Conservation (phyloP, 495 filamentous ascomycete species). For the Hypoxylon fragiforme region DNA sequence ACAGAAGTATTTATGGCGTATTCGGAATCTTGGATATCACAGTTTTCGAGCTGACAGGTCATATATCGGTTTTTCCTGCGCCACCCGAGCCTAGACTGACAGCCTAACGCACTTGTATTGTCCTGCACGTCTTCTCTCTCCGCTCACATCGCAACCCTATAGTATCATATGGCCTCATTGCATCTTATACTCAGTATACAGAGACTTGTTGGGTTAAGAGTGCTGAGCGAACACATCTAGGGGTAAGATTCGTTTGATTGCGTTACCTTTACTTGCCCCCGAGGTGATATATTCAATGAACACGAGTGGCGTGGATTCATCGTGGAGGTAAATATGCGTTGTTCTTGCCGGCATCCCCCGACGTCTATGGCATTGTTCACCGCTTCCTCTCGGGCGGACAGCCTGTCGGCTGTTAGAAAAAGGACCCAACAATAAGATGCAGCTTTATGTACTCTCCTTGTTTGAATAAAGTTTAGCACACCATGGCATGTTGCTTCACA, state of each 20-base stretch:
- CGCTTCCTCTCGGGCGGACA: conserved; percentile 25
- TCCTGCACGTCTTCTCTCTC: conserved; percentile 16
- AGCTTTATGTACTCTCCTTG: conserved; percentile 19
- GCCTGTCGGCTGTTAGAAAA: conserved; percentile 28
- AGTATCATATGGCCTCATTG: no score
- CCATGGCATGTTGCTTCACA: conserved; percentile 3
- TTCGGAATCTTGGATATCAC: conserved; percentile 32
- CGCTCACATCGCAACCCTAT: conserved; percentile 17
- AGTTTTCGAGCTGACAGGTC: conserved; percentile 33
- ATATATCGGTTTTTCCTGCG: conserved; percentile 30
- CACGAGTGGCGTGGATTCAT: conserved; percentile 15
- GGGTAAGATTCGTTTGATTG: neutral
- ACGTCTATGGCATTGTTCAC: conserved; percentile 31
- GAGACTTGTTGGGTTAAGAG: conserved; percentile 1
- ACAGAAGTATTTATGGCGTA: conserved; percentile 25
- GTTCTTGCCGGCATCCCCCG: conserved; percentile 26
- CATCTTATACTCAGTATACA: neutral
- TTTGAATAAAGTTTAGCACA: conserved; percentile 10
- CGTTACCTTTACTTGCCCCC: neutral
- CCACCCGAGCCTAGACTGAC: conserved; percentile 18
- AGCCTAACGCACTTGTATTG: conserved; percentile 10
- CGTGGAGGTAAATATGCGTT: conserved; percentile 27
- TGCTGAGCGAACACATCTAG: conserved; percentile 10
- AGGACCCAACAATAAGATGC: conserved; percentile 23
- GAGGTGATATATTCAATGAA: conserved; percentile 19